phyloP scores from a whole-genome alignment of 1,284 basidiomycete genomes.

The Volvariella surrecta region DNA sequence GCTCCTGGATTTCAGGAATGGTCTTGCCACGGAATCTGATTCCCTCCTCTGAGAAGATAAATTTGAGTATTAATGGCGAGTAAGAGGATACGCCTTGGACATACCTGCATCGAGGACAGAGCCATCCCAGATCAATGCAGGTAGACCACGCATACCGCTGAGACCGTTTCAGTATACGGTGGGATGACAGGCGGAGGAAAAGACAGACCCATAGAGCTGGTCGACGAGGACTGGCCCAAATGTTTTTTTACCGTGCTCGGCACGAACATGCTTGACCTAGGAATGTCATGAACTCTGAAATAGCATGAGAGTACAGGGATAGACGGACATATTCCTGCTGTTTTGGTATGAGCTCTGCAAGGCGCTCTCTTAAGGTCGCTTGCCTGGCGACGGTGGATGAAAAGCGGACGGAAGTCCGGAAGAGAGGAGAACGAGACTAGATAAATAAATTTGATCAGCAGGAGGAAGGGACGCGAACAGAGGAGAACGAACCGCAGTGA shows the following conservation, averaged over 20 bases:
- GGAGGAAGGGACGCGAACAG: conserved; percentile 3
- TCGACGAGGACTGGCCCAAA: conserved; percentile 89
- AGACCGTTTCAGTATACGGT: conserved; percentile 6
- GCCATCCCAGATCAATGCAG: conserved; percentile 89
- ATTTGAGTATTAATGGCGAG: conserved; percentile 4
- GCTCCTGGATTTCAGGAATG: conserved; percentile 82
- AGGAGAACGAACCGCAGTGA: conserved; percentile 35
- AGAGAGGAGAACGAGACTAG: conserved; percentile 38
- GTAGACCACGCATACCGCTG: conserved; percentile 90
- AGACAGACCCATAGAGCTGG: conserved; percentile 74
- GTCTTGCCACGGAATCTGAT: conserved; percentile 95
- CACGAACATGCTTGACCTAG: conserved; percentile 78
- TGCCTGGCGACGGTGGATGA: conserved; percentile 62
- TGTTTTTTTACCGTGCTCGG: conserved; percentile 80
- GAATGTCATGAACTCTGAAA: conserved; percentile 7
- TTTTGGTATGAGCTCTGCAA: conserved; percentile 85
- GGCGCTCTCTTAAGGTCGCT: conserved; percentile 80
- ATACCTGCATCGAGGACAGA: conserved; percentile 87
- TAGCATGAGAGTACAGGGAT: neutral
- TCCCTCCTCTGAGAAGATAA: conserved; percentile 65
- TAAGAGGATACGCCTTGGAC: conserved; percentile 15
- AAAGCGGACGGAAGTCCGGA: conserved; percentile 45
- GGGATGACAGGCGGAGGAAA: neutral
- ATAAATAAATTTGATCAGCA: conserved; percentile 8
- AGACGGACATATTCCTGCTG: conserved; percentile 76